Conservation (phyloP, 2,329 filamentous ascomycete species). For the Fusarium humuli region DNA sequence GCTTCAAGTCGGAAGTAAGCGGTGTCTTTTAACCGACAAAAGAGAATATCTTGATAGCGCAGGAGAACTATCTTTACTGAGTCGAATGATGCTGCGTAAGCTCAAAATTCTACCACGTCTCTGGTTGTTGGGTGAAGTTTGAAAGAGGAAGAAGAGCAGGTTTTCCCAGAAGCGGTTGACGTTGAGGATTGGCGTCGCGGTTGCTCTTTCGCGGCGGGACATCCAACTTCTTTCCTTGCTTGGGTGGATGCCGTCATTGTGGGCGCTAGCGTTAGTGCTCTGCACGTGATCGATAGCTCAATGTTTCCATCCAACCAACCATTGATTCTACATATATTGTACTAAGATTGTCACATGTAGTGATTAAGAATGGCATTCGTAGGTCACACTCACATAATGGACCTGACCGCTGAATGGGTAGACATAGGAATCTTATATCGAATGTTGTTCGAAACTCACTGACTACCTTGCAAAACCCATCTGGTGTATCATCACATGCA, state of each 20-base stretch:
- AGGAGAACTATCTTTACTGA: background rate
- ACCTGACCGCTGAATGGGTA: background rate
- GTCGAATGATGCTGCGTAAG: background rate
- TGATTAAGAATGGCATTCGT: constrained; percentile 1
- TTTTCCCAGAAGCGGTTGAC: constrained; percentile 36
- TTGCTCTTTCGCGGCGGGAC: constrained; percentile 34
- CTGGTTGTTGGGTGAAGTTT: constrained; percentile 7
- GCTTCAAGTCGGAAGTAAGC: constrained; percentile 17
- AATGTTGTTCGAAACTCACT: background rate
- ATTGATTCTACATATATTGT: background rate
- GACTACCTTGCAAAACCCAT: background rate
- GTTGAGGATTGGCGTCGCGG: constrained; percentile 34
- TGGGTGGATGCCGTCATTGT: constrained; percentile 47
- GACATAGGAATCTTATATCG: background rate
- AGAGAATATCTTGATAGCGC: background rate
- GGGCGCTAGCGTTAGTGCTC: constrained; percentile 39
- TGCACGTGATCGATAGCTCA: constrained; percentile 40
- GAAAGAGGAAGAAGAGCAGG: constrained; percentile 10
- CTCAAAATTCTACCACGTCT: background rate
- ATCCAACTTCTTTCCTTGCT: constrained; percentile 42
- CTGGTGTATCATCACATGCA: constrained; percentile 17
- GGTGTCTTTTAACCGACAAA: constrained; percentile 11
- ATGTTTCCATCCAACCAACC: constrained; percentile 13
- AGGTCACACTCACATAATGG: constrained; percentile 21
- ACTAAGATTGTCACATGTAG: constrained; percentile 19